Evolutionary conservation across 2,329 filamentous ascomycete genomes (phyloP).

Genomic region (Penicillium sp.): DNA sequence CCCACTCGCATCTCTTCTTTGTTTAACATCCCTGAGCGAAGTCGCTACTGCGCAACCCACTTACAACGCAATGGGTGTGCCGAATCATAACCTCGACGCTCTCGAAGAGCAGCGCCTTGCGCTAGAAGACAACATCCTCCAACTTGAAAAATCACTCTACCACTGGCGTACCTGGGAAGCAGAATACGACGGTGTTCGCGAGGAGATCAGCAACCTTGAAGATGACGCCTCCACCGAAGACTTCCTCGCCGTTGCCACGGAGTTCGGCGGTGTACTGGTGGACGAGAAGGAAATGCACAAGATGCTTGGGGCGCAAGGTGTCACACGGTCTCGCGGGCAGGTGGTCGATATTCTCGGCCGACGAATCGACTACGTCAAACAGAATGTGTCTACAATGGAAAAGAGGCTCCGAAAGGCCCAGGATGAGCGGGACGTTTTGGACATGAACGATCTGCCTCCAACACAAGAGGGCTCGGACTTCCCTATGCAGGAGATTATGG

Average conservation of each 20-base stretch:
- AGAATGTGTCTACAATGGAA: constrained; percentile 74
- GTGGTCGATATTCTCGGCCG: constrained; percentile 69
- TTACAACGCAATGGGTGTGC: constrained; percentile 32
- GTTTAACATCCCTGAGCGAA: neutral
- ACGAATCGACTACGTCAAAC: constrained; percentile 84
- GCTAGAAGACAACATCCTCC: constrained; percentile 73
- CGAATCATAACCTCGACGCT: constrained; percentile 59
- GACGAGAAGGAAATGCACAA: constrained; percentile 56
- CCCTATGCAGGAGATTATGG: constrained; percentile 85
- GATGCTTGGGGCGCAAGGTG: constrained; percentile 50
- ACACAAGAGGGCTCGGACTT: constrained; percentile 64
- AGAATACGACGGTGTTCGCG: constrained; percentile 86
- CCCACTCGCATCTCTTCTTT: neutral
- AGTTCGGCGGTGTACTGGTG: constrained; percentile 49
- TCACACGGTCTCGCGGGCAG: constrained; percentile 59
- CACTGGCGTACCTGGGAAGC: constrained; percentile 91
- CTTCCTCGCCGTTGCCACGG: constrained; percentile 50
- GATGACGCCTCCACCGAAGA: constrained; percentile 53
- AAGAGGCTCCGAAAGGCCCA: constrained; percentile 71
- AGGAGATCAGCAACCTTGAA: constrained; percentile 67
- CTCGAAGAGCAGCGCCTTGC: constrained; percentile 74
- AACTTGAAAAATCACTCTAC: constrained; percentile 73
- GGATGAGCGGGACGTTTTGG: constrained; percentile 63
- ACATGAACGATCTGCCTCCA: constrained; percentile 61
- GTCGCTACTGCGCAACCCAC: too few relatives aligned